Conservation (phyloP, 768 basidiomycete species). For the Mycena galopus region DNA sequence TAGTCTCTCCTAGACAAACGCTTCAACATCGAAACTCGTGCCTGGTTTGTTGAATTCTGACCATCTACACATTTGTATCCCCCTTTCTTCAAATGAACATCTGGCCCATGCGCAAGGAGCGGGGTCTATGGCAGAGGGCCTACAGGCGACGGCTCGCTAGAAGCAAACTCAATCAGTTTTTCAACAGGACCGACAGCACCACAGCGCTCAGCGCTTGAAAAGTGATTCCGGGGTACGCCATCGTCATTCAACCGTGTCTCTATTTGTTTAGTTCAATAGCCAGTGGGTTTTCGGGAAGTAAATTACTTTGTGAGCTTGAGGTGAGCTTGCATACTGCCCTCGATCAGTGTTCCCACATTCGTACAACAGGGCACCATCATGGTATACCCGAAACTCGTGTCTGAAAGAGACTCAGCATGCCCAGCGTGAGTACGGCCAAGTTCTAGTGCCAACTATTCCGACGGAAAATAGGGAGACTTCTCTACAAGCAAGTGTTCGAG, state of each 20-base stretch:
- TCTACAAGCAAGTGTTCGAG: no score
- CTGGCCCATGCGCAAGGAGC: slow-evolving; percentile 3
- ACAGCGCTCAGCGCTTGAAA: background rate
- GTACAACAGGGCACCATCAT: background rate
- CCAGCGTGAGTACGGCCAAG: no score
- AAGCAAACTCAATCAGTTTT: slow-evolving; percentile 14
- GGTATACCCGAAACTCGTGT: no score
- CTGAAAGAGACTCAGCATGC: no score
- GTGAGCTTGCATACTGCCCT: background rate
- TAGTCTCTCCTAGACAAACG: no score
- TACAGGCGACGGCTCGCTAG: background rate
- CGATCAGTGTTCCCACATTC: background rate
- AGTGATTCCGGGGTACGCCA: slow-evolving; percentile 7
- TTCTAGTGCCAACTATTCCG: no score
- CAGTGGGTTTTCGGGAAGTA: background rate
- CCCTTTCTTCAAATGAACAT: background rate
- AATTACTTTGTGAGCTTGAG: background rate
- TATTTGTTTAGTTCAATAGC: background rate
- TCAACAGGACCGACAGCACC: slow-evolving; percentile 20
- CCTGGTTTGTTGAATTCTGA: no score
- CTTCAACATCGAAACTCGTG: no score
- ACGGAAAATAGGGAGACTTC: no score
- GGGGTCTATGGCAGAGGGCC: slow-evolving; percentile 6
- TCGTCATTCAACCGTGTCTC: background rate
- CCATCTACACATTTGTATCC: no score